A percentile compares a stretch with the other conserved stretches of the same genome.
Evolutionary conservation across 768 basidiomycete genomes (phyloP).

Genomic region (Russula abietina): DNA sequence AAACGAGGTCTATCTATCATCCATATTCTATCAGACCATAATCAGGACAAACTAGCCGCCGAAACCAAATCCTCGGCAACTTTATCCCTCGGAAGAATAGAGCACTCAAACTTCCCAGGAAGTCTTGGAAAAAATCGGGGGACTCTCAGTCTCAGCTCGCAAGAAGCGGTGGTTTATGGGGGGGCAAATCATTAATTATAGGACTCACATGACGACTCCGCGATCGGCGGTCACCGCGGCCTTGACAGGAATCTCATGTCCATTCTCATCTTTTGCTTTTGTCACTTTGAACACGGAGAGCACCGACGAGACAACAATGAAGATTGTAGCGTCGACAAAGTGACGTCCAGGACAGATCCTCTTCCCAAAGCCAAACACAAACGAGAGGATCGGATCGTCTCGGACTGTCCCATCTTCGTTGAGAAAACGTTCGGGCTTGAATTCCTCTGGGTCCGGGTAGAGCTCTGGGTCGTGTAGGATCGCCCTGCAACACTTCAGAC

Average conservation of each 20-base stretch:
- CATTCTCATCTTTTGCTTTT: background rate
- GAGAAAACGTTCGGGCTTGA: slow-evolving; percentile 21
- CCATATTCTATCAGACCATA: no score
- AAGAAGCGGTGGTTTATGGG: no score
- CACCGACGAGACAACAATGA: background rate
- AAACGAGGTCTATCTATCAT: no score
- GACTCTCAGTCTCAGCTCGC: background rate
- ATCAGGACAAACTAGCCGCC: background rate
- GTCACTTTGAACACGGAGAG: background rate
- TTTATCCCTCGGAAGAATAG: slow-evolving; percentile 13
- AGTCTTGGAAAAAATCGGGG: background rate
- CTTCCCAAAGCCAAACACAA: background rate
- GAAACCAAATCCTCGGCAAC: slow-evolving; percentile 3
- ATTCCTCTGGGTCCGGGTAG: slow-evolving; percentile 18
- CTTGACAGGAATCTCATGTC: background rate
- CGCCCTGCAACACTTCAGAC: slow-evolving; percentile 1
- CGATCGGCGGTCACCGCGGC: background rate
- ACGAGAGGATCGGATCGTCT: background rate
- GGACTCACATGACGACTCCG: background rate
- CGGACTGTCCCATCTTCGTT: slow-evolving; percentile 7
- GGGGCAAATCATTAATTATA: no score
- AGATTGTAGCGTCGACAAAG: background rate
- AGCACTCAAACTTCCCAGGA: slow-evolving; percentile 11
- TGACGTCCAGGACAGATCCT: background rate
- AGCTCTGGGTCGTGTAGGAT: slow-evolving; percentile 14